Percentiles rank a stretch among this genome's conserved stretches.
Conservation (phyloP, 345 rosid species). For the Salix caprea region DNA sequence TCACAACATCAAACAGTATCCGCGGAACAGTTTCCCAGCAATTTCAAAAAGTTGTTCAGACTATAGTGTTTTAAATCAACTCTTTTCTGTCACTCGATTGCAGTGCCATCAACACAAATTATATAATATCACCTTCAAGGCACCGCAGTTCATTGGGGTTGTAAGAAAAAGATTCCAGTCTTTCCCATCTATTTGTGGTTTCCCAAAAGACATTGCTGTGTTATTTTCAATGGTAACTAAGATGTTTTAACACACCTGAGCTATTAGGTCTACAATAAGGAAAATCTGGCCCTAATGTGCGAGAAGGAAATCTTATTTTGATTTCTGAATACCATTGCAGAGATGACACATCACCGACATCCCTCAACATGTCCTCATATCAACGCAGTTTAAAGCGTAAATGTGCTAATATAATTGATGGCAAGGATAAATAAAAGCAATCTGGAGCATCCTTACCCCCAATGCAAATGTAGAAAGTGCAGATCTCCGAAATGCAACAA, state of each 20-base stretch:
- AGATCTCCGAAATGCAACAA: constrained; percentile 56
- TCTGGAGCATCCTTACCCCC: constrained; percentile 49
- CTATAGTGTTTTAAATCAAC: not conserved
- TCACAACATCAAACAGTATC: not conserved
- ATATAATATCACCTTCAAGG: not conserved
- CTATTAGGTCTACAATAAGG: not conserved
- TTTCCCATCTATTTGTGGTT: not conserved
- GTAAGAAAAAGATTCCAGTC: not conserved
- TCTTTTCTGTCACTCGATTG: not conserved
- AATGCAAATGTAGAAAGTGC: constrained; percentile 59
- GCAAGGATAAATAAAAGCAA: not conserved
- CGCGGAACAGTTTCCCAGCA: not conserved
- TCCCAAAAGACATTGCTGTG: not conserved
- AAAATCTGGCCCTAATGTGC: not conserved
- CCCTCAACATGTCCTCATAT: not conserved
- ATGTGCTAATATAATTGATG: not conserved
- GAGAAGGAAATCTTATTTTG: not conserved
- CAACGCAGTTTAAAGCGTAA: not conserved
- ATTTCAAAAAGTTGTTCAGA: not conserved
- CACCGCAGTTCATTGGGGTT: not conserved
- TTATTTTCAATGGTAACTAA: not conserved
- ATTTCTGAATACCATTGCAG: not conserved
- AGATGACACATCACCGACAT: not conserved
- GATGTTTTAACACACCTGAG: not conserved
- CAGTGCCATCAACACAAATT: not conserved